These are phyloP conservation scores for Geranium incanum DNA, from an alignment of 441 rosid species.

Conservation along the genomic window DNA sequence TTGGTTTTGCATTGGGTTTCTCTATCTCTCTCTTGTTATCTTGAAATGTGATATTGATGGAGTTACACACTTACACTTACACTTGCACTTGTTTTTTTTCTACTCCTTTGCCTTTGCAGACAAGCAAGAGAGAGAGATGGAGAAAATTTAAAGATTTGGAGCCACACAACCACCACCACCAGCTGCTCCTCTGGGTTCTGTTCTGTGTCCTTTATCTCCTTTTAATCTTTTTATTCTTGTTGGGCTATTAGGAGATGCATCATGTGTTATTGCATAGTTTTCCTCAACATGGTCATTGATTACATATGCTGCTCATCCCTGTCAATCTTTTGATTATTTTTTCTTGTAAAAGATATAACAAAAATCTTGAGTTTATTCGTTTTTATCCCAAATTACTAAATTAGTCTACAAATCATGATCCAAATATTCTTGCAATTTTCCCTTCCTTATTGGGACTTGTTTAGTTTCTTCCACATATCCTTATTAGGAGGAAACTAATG, in stretches of 20 bases:
- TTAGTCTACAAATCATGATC: too few relatives aligned
- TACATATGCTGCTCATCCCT: conserved; percentile 27
- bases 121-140: too few relatives aligned
- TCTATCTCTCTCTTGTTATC: conserved; percentile 11
- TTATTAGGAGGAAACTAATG: too few relatives aligned
- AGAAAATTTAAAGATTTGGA: background rate
- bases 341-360: conserved; percentile 30
- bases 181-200: conserved; percentile 63
- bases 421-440: too few relatives aligned
- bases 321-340: conserved; percentile 18
- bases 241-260: conserved; percentile 13
- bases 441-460: too few relatives aligned
- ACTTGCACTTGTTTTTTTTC: conserved; percentile 4
- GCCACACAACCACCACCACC: too few relatives aligned
- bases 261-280: conserved; percentile 83
- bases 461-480: too few relatives aligned
- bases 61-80: background rate
- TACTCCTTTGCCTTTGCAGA: conserved; percentile 13
- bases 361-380: conserved; percentile 19
- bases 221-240: conserved; percentile 19
- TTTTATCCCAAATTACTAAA: too few relatives aligned
- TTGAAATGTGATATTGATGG: conserved; percentile 5
- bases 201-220: conserved; percentile 23
- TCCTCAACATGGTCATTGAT: conserved; percentile 38
- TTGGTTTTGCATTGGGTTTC: conserved; percentile 36